Percentiles rank a stretch among this genome's conserved stretches.
Conservation (phyloP, 441 rosid genomes). For the Jatropha multifida region DNA sequence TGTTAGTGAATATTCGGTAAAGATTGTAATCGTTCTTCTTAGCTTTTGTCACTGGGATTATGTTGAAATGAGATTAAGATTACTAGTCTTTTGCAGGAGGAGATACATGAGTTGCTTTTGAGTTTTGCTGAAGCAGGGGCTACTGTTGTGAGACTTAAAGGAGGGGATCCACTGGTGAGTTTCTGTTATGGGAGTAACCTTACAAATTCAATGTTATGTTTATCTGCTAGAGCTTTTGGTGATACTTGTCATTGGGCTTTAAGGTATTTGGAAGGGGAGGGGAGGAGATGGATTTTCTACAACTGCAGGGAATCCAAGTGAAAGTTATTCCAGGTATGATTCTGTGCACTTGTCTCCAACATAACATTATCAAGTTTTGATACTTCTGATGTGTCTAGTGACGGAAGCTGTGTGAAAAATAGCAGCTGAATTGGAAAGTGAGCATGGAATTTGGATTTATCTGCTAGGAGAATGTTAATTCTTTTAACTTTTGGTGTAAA, state of each 20-base stretch:
- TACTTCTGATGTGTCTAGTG: not conserved
- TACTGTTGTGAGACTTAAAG: conserved; percentile 87
- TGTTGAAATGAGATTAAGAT: conserved; percentile 17
- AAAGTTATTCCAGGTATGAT: conserved; percentile 82
- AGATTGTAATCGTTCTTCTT: not conserved
- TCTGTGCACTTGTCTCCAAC: not conserved
- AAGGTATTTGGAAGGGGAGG: conserved; percentile 95
- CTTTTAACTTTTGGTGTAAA: not conserved
- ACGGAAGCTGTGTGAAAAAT: not conserved
- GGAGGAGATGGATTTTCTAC: conserved; percentile 96
- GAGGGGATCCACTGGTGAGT: conserved; percentile 94
- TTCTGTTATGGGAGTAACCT: conserved; percentile 6
- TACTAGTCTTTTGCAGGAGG: conserved; percentile 55
- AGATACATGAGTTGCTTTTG: conserved; percentile 81
- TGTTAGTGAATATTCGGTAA: not conserved
- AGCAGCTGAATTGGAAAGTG: not conserved
- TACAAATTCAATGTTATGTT: not conserved
- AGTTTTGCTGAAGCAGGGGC: conserved; percentile 96
- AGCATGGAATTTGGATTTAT: not conserved
- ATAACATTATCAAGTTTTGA: not conserved
- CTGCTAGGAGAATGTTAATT: not conserved
- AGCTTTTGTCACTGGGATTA: not conserved
- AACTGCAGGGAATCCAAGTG: conserved; percentile 82
- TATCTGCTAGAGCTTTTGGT: not conserved
- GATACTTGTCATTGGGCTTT: conserved; percentile 13